These are phyloP conservation scores for Aspergillus cejpii DNA, from an alignment of 2,329 filamentous ascomycete genomes.

Conservation along the genomic window DNA sequence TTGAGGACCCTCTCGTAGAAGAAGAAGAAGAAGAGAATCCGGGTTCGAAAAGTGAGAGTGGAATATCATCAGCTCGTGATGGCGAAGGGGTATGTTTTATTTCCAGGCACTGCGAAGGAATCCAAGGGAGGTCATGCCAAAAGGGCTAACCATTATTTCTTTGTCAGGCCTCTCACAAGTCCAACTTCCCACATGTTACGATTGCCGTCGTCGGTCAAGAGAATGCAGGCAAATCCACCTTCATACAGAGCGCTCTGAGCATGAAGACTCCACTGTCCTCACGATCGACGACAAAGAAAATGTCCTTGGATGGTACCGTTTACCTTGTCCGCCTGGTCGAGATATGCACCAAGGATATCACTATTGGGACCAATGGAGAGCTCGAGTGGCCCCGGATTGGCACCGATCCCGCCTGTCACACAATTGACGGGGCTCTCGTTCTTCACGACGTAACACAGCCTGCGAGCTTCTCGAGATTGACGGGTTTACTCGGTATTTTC, in stretches of 20 bases:
- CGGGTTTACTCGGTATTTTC: constrained; percentile 69
- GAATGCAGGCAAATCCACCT: constrained; percentile 53
- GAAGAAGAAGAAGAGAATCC: constrained; percentile 30
- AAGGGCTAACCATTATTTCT: constrained; percentile 3
- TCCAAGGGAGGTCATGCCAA: background rate
- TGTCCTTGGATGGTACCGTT: constrained; percentile 50
- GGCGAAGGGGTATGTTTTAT: constrained; percentile 25
- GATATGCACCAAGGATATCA: constrained; percentile 48
- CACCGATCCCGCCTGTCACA: constrained; percentile 63
- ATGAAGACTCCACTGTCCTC: constrained; percentile 43
- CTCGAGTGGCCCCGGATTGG: constrained; percentile 48
- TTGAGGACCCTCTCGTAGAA: constrained; percentile 24
- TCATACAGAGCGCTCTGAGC: constrained; percentile 52
- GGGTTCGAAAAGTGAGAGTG: constrained; percentile 12
- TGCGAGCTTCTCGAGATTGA: constrained; percentile 66
- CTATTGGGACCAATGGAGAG: constrained; percentile 43
- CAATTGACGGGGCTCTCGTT: constrained; percentile 74
- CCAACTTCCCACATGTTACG: constrained; percentile 48
- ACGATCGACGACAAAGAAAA: constrained; percentile 45
- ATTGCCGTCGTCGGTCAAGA: constrained; percentile 52
- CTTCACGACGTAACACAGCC: constrained; percentile 81
- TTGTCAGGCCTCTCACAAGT: constrained; percentile 22
- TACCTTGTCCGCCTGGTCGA: constrained; percentile 55
- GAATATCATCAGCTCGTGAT: constrained; percentile 8
- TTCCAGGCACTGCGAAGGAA: background rate